Evolutionary conservation across 306 rosid genomes (phyloP).

Genomic region (Abrus pulchellus): DNA sequence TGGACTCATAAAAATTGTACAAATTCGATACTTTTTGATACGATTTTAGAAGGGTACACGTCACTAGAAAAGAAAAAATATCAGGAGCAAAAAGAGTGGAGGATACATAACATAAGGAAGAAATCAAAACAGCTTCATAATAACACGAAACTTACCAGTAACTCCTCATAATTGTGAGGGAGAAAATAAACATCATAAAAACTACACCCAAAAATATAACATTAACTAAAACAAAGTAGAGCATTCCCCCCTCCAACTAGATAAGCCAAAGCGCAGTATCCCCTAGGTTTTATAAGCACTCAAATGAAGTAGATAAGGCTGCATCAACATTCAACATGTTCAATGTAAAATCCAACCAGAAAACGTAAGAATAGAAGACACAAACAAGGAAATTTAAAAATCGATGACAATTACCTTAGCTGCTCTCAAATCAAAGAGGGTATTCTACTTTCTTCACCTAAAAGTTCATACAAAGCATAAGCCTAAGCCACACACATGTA

Average conservation of each 20-base stretch:
- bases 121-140: neutral
- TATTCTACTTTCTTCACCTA: constrained; percentile 20
- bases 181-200: constrained; percentile 5
- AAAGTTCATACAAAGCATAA: neutral
- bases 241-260: neutral
- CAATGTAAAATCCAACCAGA: constrained; percentile 9
- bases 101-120: neutral
- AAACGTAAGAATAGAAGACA: neutral
- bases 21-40: neutral
- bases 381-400: neutral
- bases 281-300: neutral
- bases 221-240: neutral
- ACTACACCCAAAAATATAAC: neutral
- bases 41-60: neutral
- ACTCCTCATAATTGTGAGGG: neutral
- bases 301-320: neutral
- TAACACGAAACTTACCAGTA: neutral
- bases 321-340: neutral
- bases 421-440: neutral
- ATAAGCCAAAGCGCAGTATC: neutral
- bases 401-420: constrained; percentile 13
- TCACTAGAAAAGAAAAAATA: neutral
- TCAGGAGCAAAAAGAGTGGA: neutral
- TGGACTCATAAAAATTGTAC: neutral
- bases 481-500: neutral